Base-by-base conservation (phyloP, 768 basidiomycete species). In the Amanita muscaria region DNA sequence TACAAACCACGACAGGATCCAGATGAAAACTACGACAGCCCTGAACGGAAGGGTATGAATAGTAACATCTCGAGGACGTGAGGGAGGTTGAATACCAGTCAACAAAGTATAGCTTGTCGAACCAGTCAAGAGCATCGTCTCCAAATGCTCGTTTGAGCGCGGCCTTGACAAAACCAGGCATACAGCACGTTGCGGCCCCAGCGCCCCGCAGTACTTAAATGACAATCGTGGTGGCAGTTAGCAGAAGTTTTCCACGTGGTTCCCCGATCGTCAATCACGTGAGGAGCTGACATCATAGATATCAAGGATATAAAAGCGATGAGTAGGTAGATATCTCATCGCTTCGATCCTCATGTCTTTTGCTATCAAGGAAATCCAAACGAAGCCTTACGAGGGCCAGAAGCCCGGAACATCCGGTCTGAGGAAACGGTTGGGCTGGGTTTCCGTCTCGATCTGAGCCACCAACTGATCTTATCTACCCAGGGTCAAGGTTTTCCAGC, bases 341-440 rank as follows among this genome's bases (percentile, higher is more conserved):
- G 27, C 27, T 12, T 29, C 12, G n/a, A 6, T 29, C 27, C 27
- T 21, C 44, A 77, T 76, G 73, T 61, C 71, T 37, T 68, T 64
- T 56, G 47, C 56, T 53, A 63, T 83, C 59, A 74, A 84, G 64
- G 79, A 83, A 53, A 72, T 96, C 41, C 44, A 69, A 22, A 96
- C 92, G 3, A 91, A 83, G 60, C 84, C 90, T 16, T 93, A 79
- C 60, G 87, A 91, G 3, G 92, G 88, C 53, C 90, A 93, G 68
- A 97, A 94, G 64, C 96, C 96, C 18, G 96, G 96, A 49, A 98
- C 96, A 9, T 98, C 96, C 51, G 96, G 96, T 52, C 80, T 98
- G 37, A 77, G 96, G 57, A 98, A 98, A 74, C 79, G 92, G 90
- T 89, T 52, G 59, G 69, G 31, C 35, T 16, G 32, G 22, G 44